A percentile compares a stretch with the other conserved stretches of the same genome.
Conservation (phyloP, 257 asterid genomes). For the Solanum neorickii region DNA sequence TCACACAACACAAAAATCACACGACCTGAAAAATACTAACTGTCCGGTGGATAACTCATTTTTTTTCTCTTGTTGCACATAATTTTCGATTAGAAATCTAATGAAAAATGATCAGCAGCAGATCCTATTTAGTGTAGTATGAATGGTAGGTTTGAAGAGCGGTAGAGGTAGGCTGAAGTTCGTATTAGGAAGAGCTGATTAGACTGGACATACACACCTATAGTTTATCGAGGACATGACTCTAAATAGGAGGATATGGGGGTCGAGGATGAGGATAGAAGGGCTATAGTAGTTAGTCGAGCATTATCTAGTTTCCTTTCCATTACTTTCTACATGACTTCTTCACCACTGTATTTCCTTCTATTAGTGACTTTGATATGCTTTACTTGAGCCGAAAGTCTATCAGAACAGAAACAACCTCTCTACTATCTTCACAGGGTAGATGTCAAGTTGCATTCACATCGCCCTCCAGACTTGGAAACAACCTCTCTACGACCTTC, state of each 20-base stretch:
- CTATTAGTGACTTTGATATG: neutral
- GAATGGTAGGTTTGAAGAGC: neutral
- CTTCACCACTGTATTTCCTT: neutral
- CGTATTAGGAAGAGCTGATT: neutral
- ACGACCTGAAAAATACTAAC: neutral
- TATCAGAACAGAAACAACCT: neutral
- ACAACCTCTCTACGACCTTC: neutral
- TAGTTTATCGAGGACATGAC: neutral
- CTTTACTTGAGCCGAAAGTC: neutral
- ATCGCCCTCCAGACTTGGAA: neutral
- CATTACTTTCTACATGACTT: neutral
- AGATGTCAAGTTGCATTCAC: neutral
- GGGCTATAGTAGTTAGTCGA: neutral
- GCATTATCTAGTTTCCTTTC: neutral
- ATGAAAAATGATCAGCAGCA: neutral
- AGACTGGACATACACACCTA: neutral
- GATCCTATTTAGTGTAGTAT: neutral
- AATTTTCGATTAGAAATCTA: neutral
- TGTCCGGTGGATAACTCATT: neutral
- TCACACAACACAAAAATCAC: neutral
- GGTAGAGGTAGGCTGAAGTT: neutral
- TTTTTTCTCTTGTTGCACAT: neutral
- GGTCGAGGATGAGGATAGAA: neutral
- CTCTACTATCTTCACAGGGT: neutral
- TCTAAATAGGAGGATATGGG: neutral